A percentile compares a stretch with the other conserved stretches of the same genome.
These are phyloP conservation scores for Candida glaebosa DNA, from an alignment of 805 yeast species.

Conservation along the genomic window DNA sequence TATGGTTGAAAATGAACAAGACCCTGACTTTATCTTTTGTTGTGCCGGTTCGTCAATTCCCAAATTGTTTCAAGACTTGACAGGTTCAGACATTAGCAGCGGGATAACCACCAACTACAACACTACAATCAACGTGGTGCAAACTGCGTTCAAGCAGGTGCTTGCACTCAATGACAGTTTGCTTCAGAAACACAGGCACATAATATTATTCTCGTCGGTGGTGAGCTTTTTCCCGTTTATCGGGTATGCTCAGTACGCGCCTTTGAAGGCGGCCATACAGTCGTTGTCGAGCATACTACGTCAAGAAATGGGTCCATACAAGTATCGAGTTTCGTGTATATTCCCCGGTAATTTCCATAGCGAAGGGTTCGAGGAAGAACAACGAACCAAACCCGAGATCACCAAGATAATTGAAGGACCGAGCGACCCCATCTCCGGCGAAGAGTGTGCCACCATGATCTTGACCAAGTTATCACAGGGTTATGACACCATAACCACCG, in stretches of 20 bases:
- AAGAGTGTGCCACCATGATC: slow-evolving; percentile 61
- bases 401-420: slow-evolving; percentile 85
- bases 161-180: slow-evolving; percentile 8
- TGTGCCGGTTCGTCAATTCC: slow-evolving; percentile 90
- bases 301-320: slow-evolving; percentile 72
- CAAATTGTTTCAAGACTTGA: slow-evolving; percentile 67
- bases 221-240: slow-evolving; percentile 83
- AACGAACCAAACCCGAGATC: slow-evolving; percentile 79
- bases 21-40: slow-evolving; percentile 74
- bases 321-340: slow-evolving; percentile 67
- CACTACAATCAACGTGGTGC: slow-evolving; percentile 70
- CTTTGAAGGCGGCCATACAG: slow-evolving; percentile 78
- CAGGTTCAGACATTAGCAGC: slow-evolving; percentile 50
- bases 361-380: slow-evolving; percentile 83
- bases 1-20: slow-evolving; percentile 16
- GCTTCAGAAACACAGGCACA: slow-evolving; percentile 46
- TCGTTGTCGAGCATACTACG: slow-evolving; percentile 73
- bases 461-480: slow-evolving; percentile 58
- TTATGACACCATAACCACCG: slow-evolving; percentile 73
- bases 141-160: slow-evolving; percentile 51
- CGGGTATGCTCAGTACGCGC: slow-evolving; percentile 90
- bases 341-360: slow-evolving; percentile 88
- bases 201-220: slow-evolving; percentile 64
- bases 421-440: slow-evolving; percentile 64
- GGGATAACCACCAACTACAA: slow-evolving; percentile 71